Evolutionary conservation across 257 asterid genomes (phyloP).

Genomic region (Ehretia macrophylla): DNA sequence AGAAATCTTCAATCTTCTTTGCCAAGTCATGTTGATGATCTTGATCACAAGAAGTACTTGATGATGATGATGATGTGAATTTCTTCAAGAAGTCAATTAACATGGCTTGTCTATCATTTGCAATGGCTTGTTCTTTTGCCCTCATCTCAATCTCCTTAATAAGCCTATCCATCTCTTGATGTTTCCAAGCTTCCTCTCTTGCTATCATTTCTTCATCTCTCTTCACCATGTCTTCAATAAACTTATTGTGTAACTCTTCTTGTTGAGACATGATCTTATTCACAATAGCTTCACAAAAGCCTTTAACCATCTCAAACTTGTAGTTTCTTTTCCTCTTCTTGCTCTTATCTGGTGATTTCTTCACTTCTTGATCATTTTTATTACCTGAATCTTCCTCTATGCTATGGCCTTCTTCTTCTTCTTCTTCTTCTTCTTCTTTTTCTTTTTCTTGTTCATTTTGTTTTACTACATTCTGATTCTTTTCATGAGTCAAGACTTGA

Average conservation of each 20-base stretch:
- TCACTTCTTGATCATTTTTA: slow-evolving; percentile 17
- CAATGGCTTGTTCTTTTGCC: slow-evolving; percentile 41
- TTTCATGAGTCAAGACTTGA: slow-evolving; percentile 16
- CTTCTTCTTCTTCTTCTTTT: slow-evolving; percentile 4
- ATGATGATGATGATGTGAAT: slow-evolving; percentile 20
- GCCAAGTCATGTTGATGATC: slow-evolving; percentile 9
- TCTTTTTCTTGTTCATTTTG: slow-evolving; percentile 10
- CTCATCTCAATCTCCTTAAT: slow-evolving; percentile 39
- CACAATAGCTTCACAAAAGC: slow-evolving; percentile 45
- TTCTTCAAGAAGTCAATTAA: slow-evolving; percentile 49
- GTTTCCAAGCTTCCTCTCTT: slow-evolving; percentile 62
- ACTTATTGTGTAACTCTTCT: slow-evolving; percentile 56
- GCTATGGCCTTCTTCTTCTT: slow-evolving; percentile 6
- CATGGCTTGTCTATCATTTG: slow-evolving; percentile 46
- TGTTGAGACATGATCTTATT: slow-evolving; percentile 55
- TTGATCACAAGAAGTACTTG: no score
- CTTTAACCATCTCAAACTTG: slow-evolving; percentile 46
- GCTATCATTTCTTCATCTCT: slow-evolving; percentile 52
- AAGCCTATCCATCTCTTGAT: slow-evolving; percentile 39
- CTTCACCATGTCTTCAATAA: slow-evolving; percentile 43
- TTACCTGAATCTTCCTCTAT: slow-evolving; percentile 15
- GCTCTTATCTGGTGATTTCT: slow-evolving; percentile 2
- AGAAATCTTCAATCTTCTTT: slow-evolving; percentile 17
- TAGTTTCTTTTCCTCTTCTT: slow-evolving; percentile 46
- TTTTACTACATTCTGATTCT: slow-evolving; percentile 15